These are phyloP conservation scores for Diaporthe australafricana DNA, from an alignment of 2,329 filamentous ascomycete genomes.

Conservation along the genomic window DNA sequence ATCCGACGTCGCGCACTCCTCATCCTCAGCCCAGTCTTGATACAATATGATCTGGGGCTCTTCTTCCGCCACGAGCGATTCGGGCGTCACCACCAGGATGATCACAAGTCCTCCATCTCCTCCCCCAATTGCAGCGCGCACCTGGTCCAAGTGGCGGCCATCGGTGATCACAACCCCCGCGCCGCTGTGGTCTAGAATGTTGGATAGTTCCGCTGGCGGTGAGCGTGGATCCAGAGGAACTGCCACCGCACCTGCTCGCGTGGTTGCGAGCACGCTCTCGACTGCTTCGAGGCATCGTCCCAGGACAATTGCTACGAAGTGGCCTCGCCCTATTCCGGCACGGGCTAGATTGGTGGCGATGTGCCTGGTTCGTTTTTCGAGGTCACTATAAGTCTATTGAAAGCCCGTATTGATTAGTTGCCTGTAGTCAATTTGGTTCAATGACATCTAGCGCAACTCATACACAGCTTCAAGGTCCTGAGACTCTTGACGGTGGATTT, in stretches of 20 bases:
- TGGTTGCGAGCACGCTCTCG: slow-evolving; percentile 18
- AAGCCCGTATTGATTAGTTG: neutral
- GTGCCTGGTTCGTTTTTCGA: neutral
- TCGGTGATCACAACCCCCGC: slow-evolving; percentile 12
- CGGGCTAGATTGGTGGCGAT: neutral
- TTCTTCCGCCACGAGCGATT: too few species aligned
- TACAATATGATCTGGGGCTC: neutral
- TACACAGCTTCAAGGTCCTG: rapidly evolving
- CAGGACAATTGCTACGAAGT: slow-evolving; percentile 10
- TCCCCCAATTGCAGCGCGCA: neutral
- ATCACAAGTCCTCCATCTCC: neutral
- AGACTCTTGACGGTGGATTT: neutral
- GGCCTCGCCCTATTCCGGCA: neutral
- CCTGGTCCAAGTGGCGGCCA: neutral
- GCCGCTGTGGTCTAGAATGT: neutral
- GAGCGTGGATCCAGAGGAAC: slow-evolving; percentile 18
- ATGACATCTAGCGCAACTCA: neutral
- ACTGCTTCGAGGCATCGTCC: slow-evolving; percentile 23
- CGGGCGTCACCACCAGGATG: neutral
- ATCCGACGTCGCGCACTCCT: neutral
- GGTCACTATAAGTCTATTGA: slow-evolving; percentile 11
- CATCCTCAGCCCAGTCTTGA: slow-evolving; percentile 1
- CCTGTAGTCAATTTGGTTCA: too few species aligned
- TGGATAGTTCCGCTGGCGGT: neutral
- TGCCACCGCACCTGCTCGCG: slow-evolving; percentile 17